phyloP scores from a whole-genome alignment of 805 yeast species.

The Schwanniomyces sp. region DNA sequence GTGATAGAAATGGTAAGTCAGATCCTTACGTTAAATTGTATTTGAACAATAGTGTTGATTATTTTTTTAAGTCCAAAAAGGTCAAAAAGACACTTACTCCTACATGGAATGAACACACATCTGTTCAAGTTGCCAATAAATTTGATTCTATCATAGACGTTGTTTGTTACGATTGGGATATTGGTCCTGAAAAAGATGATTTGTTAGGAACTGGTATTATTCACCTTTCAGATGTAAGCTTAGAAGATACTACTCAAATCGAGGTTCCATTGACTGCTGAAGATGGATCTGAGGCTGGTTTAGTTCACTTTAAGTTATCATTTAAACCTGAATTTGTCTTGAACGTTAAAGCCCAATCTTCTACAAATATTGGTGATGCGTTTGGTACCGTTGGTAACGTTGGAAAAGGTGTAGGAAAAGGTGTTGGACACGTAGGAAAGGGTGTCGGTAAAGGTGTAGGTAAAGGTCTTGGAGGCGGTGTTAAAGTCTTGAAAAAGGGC shows the following conservation, averaged over 20 bases:
- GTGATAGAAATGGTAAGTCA: constrained; percentile 90
- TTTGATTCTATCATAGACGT: constrained; percentile 58
- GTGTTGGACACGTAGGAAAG: constrained; percentile 19
- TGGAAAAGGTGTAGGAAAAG: constrained; percentile 44
- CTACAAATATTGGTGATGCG: constrained; percentile 45
- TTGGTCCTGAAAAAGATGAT: constrained; percentile 86
- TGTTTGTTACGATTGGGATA: constrained; percentile 85
- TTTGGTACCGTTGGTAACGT: constrained; percentile 43
- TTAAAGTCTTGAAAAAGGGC: constrained; percentile 34
- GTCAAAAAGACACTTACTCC: constrained; percentile 88
- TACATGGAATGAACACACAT: constrained; percentile 75
- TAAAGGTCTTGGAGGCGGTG: constrained; percentile 34
- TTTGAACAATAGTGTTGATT: constrained; percentile 59
- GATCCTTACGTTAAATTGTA: constrained; percentile 83
- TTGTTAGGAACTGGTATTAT: constrained; percentile 65
- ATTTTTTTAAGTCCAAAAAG: constrained; percentile 71
- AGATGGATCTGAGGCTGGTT: constrained; percentile 61
- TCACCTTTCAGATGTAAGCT: constrained; percentile 51
- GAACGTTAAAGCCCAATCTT: constrained; percentile 31
- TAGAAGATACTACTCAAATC: constrained; percentile 40
- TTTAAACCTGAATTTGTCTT: constrained; percentile 74
- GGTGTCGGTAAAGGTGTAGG: constrained; percentile 40
- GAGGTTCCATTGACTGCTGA: constrained; percentile 54
- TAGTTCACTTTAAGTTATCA: constrained; percentile 53
- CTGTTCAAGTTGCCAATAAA: constrained; percentile 58